These are phyloP conservation scores for Cunninghamia lanceolata DNA, from an alignment of 75 land plant species.

Conservation along the genomic window DNA sequence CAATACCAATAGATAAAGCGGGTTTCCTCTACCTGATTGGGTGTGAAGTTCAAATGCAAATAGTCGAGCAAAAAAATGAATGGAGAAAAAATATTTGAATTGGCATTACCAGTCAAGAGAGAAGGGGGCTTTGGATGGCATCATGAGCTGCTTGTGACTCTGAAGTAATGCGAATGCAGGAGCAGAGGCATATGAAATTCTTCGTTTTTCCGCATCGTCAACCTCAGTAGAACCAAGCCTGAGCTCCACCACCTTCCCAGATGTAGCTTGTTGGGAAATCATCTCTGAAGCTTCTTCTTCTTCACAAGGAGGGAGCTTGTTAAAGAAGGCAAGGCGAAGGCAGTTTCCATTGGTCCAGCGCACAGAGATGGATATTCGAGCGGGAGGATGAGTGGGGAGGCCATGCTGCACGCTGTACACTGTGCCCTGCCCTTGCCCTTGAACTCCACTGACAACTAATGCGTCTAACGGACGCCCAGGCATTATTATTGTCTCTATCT, in stretches of 20 bases:
- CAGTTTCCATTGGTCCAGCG: not conserved
- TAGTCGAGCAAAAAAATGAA: not conserved
- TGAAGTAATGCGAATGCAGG: slow-evolving; percentile 6
- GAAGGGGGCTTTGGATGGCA: not conserved
- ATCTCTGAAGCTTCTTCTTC: not conserved
- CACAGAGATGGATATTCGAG: not conserved
- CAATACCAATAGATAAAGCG: no score
- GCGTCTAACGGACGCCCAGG: not conserved
- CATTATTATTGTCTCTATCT: not conserved
- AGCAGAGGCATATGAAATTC: not conserved
- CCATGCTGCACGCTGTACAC: not conserved
- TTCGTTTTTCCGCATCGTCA: not conserved
- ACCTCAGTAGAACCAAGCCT: not conserved
- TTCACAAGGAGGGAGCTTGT: not conserved
- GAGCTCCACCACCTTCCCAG: slow-evolving; percentile 1
- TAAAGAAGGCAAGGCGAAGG: not conserved
- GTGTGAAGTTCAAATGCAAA: no score
- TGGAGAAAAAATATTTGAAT: not conserved
- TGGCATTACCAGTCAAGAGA: slow-evolving; percentile 3
- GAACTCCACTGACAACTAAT: not conserved
- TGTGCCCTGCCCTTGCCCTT: not conserved
- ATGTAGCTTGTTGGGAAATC: not conserved
- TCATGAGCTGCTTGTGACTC: slow-evolving; percentile 1
- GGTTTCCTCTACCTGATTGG: no score
- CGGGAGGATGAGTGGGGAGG: not conserved